Percentiles rank a stretch among this genome's conserved stretches.
These are phyloP conservation scores for Cutaneotrichosporon spelunceum DNA, from an alignment of 1,284 basidiomycete genomes.

Conservation along the genomic window DNA sequence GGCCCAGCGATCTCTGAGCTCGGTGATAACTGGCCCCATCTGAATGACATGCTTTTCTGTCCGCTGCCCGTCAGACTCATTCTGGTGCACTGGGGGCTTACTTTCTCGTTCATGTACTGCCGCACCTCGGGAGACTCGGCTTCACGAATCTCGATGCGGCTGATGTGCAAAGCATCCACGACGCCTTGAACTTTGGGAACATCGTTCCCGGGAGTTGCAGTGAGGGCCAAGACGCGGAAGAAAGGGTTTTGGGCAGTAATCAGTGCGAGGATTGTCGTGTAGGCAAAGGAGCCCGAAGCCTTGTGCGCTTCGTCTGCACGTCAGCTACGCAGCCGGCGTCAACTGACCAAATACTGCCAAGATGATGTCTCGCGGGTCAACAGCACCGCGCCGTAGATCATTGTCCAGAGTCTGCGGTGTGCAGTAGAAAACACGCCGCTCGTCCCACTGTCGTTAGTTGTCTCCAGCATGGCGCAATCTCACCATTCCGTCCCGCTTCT, in stretches of 20 bases:
- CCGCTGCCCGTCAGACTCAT: constrained; percentile 21
- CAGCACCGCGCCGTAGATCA: constrained; percentile 69
- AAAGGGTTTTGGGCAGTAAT: constrained; percentile 92
- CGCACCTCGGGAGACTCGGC: constrained; percentile 86
- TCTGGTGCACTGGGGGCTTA: constrained; percentile 29
- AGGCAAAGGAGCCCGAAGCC: constrained; percentile 89
- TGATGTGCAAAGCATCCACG: constrained; percentile 95
- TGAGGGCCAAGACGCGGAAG: constrained; percentile 88
- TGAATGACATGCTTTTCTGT: constrained; percentile 62
- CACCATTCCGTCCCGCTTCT: constrained; percentile 61
- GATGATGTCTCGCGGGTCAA: constrained; percentile 70
- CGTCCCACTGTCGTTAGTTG: constrained; percentile 42
- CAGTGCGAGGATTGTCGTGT: constrained; percentile 81
- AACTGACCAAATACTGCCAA: constrained; percentile 66
- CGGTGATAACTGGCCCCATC: constrained; percentile 57
- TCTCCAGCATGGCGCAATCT: constrained; percentile 37
- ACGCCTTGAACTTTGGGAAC: constrained; percentile 84
- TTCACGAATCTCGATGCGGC: constrained; percentile 89
- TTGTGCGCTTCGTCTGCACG: constrained; percentile 90
- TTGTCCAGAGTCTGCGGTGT: constrained; percentile 95
- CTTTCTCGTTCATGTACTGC: constrained; percentile 86
- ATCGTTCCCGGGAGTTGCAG: constrained; percentile 87
- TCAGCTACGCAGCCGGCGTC: constrained; percentile 4
- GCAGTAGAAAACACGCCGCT: constrained; percentile 93
- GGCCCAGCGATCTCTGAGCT: constrained; percentile 50